Percentiles rank a stretch among this genome's conserved stretches.
These are phyloP conservation scores for Sporothrix mexicana DNA, from an alignment of 2,329 filamentous ascomycete species.

Conservation along the genomic window DNA sequence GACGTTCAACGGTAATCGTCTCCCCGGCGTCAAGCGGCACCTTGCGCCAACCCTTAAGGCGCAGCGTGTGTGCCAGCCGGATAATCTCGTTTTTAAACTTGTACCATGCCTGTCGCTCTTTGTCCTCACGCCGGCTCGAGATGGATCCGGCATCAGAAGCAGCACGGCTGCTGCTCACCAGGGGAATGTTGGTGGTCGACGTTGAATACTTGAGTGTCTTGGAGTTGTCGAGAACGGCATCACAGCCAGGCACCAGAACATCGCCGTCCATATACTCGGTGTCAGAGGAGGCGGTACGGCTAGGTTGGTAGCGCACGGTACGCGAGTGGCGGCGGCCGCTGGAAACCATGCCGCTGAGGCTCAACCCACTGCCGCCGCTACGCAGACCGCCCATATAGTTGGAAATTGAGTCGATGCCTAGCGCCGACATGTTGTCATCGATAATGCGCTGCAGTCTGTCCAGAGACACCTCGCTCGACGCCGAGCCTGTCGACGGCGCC, in stretches of 20 bases:
- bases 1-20: slow-evolving; percentile 71
- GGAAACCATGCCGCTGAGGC: slow-evolving; percentile 2
- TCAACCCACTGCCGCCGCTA: not conserved
- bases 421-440: slow-evolving; percentile 65
- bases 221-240: slow-evolving; percentile 85
- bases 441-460: slow-evolving; percentile 82
- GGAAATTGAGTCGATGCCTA: slow-evolving; percentile 52
- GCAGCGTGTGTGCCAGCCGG: slow-evolving; percentile 84
- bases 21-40: slow-evolving; percentile 75
- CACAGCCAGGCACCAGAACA: slow-evolving; percentile 79
- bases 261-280: slow-evolving; percentile 87
- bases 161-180: slow-evolving; percentile 41
- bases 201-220: slow-evolving; percentile 76
- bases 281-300: slow-evolving; percentile 72
- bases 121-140: slow-evolving; percentile 58
- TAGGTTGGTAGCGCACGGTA: slow-evolving; percentile 48
- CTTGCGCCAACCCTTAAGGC: slow-evolving; percentile 88
- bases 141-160: slow-evolving; percentile 51
- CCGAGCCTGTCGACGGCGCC: slow-evolving; percentile 65
- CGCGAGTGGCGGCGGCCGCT: slow-evolving; percentile 43
- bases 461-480: slow-evolving; percentile 74
- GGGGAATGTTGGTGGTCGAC: slow-evolving; percentile 52
- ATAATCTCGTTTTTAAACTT: slow-evolving; percentile 91
- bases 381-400: not conserved
- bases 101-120: slow-evolving; percentile 79